phyloP scores from a whole-genome alignment of 495 filamentous ascomycete species.

The Talaromyces adpressus region DNA sequence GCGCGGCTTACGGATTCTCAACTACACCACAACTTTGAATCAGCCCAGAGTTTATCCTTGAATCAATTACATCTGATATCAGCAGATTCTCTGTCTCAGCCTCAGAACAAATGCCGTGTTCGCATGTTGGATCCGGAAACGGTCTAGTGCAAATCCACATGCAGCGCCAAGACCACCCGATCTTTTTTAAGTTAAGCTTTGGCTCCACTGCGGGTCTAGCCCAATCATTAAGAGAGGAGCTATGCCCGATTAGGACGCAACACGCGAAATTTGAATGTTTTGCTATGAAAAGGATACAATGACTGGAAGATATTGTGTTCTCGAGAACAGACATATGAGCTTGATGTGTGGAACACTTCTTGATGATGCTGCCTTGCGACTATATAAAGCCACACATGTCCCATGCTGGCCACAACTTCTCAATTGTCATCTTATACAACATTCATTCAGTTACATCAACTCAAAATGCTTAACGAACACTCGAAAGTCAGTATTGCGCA shows the following conservation, averaged over 20 bases:
- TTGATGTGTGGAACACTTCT: neutral
- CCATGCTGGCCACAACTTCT: neutral
- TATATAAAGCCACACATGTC: neutral
- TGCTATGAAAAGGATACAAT: neutral
- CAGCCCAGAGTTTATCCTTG: neutral
- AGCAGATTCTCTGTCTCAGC: neutral
- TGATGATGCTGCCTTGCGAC: neutral
- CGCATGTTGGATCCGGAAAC: conserved; percentile 3
- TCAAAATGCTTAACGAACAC: conserved; percentile 18
- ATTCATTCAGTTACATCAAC: neutral
- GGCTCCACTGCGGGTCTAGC: neutral
- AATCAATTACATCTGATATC: neutral
- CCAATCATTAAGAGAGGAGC: neutral
- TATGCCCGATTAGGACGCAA: conserved; percentile 7
- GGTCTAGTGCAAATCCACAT: neutral
- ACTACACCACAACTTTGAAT: conserved; percentile 3
- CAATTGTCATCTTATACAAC: neutral
- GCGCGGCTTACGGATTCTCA: conserved; percentile 1
- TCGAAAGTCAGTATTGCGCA: conserved; percentile 18
- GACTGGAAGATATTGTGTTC: neutral
- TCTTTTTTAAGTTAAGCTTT: neutral
- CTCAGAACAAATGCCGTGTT: neutral
- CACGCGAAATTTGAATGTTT: neutral
- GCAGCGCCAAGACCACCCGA: neutral
- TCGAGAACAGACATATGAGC: neutral